phyloP scores from a whole-genome alignment of 306 rosid genomes.

The Nissolia schottii region DNA sequence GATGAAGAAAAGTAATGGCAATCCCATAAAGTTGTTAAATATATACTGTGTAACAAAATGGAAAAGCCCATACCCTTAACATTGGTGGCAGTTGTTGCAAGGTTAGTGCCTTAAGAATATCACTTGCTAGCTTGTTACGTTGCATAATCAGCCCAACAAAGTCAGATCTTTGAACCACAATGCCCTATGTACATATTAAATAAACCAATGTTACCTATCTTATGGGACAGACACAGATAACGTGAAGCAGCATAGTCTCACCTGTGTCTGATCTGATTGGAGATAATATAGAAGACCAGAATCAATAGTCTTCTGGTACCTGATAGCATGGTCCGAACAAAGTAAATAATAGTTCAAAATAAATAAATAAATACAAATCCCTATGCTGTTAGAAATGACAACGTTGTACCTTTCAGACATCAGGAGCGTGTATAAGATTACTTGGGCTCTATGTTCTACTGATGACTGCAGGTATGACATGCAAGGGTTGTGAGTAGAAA shows the following conservation, averaged over 20 bases:
- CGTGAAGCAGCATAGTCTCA: constrained; percentile 17
- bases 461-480: constrained; percentile 58
- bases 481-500: constrained; percentile 21
- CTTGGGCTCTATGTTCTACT: constrained; percentile 87
- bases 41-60: constrained; percentile 14
- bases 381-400: background rate
- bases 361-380: background rate
- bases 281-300: constrained; percentile 90
- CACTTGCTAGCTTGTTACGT: constrained; percentile 87
- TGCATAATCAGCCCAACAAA: constrained; percentile 82
- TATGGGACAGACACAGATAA: constrained; percentile 11
- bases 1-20: constrained; percentile 13
- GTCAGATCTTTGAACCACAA: constrained; percentile 76
- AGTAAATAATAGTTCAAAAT: constrained; percentile 10
- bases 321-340: constrained; percentile 27
- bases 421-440: constrained; percentile 75
- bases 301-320: constrained; percentile 72
- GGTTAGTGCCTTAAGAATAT: constrained; percentile 68
- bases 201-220: constrained; percentile 16
- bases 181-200: constrained; percentile 49
- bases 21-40: constrained; percentile 9
- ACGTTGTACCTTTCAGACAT: constrained; percentile 83
- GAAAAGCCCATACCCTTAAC: constrained; percentile 49
- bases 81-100: constrained; percentile 77
- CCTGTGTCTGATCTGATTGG: constrained; percentile 78